Percentiles rank a stretch among this genome's conserved stretches.
Conservation (phyloP, 306 rosid species). For the Vigna angularis region DNA sequence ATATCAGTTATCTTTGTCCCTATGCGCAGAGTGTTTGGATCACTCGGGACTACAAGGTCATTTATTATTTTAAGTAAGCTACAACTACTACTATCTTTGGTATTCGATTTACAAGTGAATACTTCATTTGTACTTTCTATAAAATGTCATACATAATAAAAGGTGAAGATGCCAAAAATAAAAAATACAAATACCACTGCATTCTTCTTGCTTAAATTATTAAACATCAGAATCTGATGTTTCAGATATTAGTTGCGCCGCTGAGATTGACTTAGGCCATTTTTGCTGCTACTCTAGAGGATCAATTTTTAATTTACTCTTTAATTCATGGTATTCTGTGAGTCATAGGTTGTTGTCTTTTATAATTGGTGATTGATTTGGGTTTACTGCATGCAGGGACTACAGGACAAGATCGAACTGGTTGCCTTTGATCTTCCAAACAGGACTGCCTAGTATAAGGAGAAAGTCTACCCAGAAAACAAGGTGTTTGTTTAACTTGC, state of each 20-base stretch:
- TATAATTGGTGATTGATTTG: background rate
- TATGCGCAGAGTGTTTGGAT: slow-evolving; percentile 84
- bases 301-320: background rate
- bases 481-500: slow-evolving; percentile 49
- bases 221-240: background rate
- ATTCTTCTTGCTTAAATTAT: background rate
- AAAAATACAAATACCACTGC: background rate
- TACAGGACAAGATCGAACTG: slow-evolving; percentile 68
- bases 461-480: slow-evolving; percentile 30
- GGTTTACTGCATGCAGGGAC: slow-evolving; percentile 65
- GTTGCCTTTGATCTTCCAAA: slow-evolving; percentile 61
- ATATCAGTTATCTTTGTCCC: slow-evolving; percentile 58
- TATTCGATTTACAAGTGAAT: background rate
- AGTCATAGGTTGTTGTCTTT: background rate
- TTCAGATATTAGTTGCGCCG: background rate
- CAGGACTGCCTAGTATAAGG: slow-evolving; percentile 85
- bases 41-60: slow-evolving; percentile 77
- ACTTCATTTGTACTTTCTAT: too few species aligned
- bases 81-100: too few species aligned
- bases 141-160: too few species aligned
- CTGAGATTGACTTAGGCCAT: background rate
- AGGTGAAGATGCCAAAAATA: background rate
- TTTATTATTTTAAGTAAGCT: background rate
- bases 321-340: background rate
- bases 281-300: too few species aligned